Conservation (phyloP, 2,329 filamentous ascomycete genomes). For the Hypocrella siamensis region DNA sequence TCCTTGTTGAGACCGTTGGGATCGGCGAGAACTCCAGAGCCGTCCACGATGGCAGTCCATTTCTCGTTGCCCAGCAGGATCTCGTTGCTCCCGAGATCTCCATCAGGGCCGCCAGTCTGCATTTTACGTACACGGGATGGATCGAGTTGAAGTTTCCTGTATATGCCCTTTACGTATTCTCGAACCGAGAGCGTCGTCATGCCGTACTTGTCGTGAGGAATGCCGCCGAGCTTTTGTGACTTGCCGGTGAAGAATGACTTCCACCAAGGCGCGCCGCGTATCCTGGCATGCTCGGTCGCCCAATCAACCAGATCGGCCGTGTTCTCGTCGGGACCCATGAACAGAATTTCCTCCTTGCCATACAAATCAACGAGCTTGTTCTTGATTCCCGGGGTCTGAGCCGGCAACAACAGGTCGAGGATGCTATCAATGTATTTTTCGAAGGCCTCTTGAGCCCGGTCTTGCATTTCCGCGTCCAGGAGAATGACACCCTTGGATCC, state of each 20-base stretch:
- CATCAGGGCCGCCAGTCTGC: conserved; percentile 94
- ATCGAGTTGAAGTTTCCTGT: conserved; percentile 87
- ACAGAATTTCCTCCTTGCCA: conserved; percentile 89
- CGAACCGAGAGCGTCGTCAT: conserved; percentile 97
- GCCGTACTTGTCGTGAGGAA: conserved; percentile 88
- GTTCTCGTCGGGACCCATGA: conserved; percentile 98
- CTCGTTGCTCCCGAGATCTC: conserved; percentile 93
- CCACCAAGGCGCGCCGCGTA: conserved; percentile 90
- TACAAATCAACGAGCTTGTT: conserved; percentile 94
- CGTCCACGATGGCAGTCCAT: conserved; percentile 91
- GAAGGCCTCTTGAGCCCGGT: conserved; percentile 81
- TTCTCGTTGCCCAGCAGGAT: conserved; percentile 93
- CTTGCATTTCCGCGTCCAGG: conserved; percentile 84
- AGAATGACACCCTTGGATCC: conserved; percentile 96
- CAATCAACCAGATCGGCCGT: conserved; percentile 94
- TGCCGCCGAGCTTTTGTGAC: conserved; percentile 87
- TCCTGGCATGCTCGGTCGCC: conserved; percentile 90
- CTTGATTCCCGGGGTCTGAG: conserved; percentile 90
- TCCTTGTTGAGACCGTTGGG: conserved; percentile 74
- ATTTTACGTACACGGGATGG: conserved; percentile 76
- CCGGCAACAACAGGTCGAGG: conserved; percentile 80
- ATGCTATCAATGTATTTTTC: conserved; percentile 99
- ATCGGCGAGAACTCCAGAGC: conserved; percentile 85
- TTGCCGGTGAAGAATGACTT: conserved; percentile 99
- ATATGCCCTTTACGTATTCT: conserved; percentile 91